Conservation (phyloP, 2,329 filamentous ascomycete genomes). For the Neofusicoccum parvum region DNA sequence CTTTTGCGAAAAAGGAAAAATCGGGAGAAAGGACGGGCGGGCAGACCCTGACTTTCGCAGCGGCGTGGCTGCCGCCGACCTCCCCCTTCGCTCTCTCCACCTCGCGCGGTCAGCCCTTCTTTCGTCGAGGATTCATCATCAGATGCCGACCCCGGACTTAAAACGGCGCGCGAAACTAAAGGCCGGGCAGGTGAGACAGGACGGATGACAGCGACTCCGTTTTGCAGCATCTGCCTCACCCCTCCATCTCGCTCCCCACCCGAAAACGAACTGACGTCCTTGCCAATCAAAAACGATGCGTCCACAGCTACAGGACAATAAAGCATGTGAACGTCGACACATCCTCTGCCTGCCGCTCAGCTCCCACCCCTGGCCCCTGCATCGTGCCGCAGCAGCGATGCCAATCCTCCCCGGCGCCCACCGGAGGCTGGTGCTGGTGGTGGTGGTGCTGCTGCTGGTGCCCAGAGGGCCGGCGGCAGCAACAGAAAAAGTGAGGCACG, state of each 20-base stretch:
- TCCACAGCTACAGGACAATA: too few species aligned
- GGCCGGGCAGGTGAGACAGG: too few species aligned
- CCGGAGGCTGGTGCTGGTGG: background rate
- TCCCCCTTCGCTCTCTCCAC: background rate
- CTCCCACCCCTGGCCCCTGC: background rate
- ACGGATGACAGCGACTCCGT: too few species aligned
- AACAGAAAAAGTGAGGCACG: background rate
- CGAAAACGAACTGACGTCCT: background rate
- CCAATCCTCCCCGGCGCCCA: background rate
- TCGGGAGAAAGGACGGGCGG: background rate
- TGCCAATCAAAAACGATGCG: background rate
- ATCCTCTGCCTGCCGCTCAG: background rate
- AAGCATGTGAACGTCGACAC: background rate
- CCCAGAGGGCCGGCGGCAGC: too few species aligned
- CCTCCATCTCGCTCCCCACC: background rate
- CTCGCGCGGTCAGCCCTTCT: too few species aligned
- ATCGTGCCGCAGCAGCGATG: background rate
- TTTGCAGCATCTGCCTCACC: background rate
- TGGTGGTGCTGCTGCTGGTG: too few species aligned
- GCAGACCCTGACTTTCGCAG: background rate
- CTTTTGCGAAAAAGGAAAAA: background rate
- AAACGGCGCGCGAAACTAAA: too few species aligned
- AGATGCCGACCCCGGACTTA: background rate
- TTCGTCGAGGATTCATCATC: background rate
- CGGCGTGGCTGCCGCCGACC: too few species aligned